Base-by-base conservation (phyloP, 441 rosid species). In the Erysimum cheiri region DNA sequence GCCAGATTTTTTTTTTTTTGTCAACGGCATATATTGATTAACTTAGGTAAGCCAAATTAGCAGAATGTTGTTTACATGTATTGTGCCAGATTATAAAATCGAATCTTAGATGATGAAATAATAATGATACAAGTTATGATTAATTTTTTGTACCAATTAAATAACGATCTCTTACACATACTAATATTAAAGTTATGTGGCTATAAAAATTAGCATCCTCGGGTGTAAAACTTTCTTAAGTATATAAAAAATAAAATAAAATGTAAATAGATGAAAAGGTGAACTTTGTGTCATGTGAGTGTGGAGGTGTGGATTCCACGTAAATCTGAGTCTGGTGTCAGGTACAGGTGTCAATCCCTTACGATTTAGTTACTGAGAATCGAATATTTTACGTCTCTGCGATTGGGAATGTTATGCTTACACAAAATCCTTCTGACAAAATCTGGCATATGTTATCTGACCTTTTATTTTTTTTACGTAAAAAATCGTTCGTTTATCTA, bases 301-400 rank as follows among this genome's bases (percentile, higher is more conserved):
- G 52, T 44, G 31, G 50, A 54, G 36, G 69, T 60, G 50, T 73
- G 63, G 69, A 67, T 53, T 60, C 73, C 73, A 74, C 69, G 43
- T 54, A 61, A 54, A 35, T 43, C 14, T n/a, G 17, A 17, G 32
- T 41, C 19, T 61, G 15, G 53, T 39, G 4, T 61, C 40, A 11
- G 13, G 55, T 39, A 74, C 58, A 74, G 52, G 64, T 68, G 73
- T 74, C 78, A 11, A 49, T n/a, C 1, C 3, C 15, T 55, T 17
- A 54, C 10, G 54, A 31, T 36, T 44, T 61, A 53, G 40, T 46
- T 46, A 68, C 60, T 33, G 39, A 55, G n/a, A n/a, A 74, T 61
- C 74, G 70, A 74, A 74, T 74, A 74, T 61, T 29, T 46, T 54
- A 69, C 65, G 65, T 61, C 65, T 74, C 59, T 68, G 31, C 64